Percentiles rank a stretch among this genome's conserved stretches.
phyloP scores from a whole-genome alignment of 352 stramenopile genomes.

The Phytopythium ostracodes region DNA sequence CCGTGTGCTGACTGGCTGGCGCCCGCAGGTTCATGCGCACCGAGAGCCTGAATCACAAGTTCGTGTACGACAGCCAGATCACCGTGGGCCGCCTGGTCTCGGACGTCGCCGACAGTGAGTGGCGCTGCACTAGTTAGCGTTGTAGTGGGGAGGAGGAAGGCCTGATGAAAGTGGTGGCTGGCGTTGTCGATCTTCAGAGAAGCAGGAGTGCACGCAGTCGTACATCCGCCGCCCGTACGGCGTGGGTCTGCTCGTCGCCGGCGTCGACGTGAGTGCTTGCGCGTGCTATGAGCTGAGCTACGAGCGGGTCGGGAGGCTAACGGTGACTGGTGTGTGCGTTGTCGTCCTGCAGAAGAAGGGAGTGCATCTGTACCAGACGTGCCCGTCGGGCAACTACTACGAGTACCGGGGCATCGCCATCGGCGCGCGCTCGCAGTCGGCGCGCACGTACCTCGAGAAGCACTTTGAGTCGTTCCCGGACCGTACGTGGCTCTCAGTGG shows the following conservation, averaged over 20 bases:
- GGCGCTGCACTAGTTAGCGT: background rate
- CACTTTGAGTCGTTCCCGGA: constrained; percentile 93
- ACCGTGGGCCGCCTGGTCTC: constrained; percentile 93
- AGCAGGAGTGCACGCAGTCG: constrained; percentile 98
- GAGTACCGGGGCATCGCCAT: constrained; percentile 99
- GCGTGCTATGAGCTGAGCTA: constrained; percentile 2
- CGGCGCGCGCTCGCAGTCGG: constrained; percentile 95
- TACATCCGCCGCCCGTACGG: constrained; percentile 99
- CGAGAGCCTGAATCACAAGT: constrained; percentile 99
- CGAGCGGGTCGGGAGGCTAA: background rate
- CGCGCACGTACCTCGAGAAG: constrained; percentile 99
- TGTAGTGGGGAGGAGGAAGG: background rate
- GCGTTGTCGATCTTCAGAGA: constrained; percentile 42
- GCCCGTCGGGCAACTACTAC: constrained; percentile 98
- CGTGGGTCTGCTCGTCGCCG: constrained; percentile 96
- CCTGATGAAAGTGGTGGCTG: background rate
- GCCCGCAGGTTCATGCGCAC: constrained; percentile 91
- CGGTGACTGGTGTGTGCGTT: constrained; percentile 6
- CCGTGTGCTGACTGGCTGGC: no score
- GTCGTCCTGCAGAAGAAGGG: constrained; percentile 87
- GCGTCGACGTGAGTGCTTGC: constrained; percentile 65
- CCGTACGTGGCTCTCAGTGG: constrained; percentile 35
- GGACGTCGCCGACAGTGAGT: constrained; percentile 94
- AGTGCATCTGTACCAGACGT: constrained; percentile 98
- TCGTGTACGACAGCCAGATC: constrained; percentile 96